phyloP scores from a whole-genome alignment of 1,139 yeast species.

The Pichia sp. region DNA sequence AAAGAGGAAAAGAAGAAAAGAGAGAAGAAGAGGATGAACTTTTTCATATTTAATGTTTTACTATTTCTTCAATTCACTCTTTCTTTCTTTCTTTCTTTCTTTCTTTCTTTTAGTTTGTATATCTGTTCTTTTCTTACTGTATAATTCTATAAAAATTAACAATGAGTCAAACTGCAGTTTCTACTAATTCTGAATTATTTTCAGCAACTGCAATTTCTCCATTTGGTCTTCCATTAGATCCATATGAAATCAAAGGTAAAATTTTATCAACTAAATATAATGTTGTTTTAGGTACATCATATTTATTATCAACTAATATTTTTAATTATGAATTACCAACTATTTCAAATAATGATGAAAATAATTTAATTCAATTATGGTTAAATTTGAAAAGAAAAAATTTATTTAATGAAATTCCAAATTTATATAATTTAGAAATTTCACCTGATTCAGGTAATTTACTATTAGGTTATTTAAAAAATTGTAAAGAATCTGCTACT shows the following conservation, averaged over 20 bases:
- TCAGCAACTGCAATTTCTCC: slow-evolving; percentile 39
- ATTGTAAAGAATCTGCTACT: slow-evolving; percentile 30
- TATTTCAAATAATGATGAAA: slow-evolving; percentile 32
- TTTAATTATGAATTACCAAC: slow-evolving; percentile 61
- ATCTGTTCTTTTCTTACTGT: too few relatives aligned
- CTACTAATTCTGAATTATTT: slow-evolving; percentile 25
- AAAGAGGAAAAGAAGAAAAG: not conserved
- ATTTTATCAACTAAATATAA: slow-evolving; percentile 58
- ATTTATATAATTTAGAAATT: slow-evolving; percentile 57
- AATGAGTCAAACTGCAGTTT: slow-evolving; percentile 11
- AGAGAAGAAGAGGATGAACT: not conserved
- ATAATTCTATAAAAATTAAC: not conserved
- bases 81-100: not conserved
- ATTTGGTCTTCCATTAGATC: slow-evolving; percentile 56
- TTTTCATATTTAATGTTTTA: not conserved
- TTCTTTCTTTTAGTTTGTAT: not conserved
- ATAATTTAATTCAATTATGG: slow-evolving; percentile 60
- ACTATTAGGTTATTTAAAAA: slow-evolving; percentile 63
- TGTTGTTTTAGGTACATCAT: slow-evolving; percentile 60
- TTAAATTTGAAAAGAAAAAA: slow-evolving; percentile 46
- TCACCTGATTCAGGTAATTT: slow-evolving; percentile 82
- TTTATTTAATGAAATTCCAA: slow-evolving; percentile 51
- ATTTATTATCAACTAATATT: slow-evolving; percentile 54
- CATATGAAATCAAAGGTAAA: slow-evolving; percentile 43
- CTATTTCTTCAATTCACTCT: not conserved